Percentiles rank a stretch among this genome's conserved stretches.
Evolutionary conservation across 164 flowering plant genomes (phyloP).

Genomic region (Magnolia kwangsiensis): DNA sequence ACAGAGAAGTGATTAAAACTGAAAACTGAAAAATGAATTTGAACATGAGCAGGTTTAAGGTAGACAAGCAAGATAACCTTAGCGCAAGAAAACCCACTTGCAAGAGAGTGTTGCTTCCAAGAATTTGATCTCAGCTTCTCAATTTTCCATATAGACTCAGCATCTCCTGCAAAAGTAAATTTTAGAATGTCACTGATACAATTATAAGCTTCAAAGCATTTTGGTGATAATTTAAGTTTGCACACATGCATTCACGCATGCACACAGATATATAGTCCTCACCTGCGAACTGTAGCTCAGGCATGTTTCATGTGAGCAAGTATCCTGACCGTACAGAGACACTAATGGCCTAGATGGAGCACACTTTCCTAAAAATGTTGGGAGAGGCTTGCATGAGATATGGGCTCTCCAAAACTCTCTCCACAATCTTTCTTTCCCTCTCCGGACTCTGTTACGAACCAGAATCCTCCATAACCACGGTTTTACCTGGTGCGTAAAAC

Average conservation of each 20-base stretch:
- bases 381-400: too few species aligned
- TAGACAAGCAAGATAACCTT: constrained; percentile 47
- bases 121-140: constrained; percentile 67
- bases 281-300: too few species aligned
- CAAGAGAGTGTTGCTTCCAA: constrained; percentile 51
- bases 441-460: too few species aligned
- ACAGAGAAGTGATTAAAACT: not conserved
- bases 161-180: constrained; percentile 49
- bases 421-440: too few species aligned
- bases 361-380: too few species aligned
- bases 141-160: constrained; percentile 65
- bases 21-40: not conserved
- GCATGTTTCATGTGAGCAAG: too few species aligned
- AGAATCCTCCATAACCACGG: too few species aligned
- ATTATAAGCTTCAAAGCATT: not conserved
- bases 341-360: too few species aligned
- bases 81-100: constrained; percentile 70
- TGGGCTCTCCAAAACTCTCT: too few species aligned
- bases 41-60: not conserved
- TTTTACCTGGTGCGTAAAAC: too few species aligned
- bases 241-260: not conserved
- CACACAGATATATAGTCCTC: too few species aligned
- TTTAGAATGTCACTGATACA: not conserved
- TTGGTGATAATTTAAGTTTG: not conserved
- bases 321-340: too few species aligned